Evolutionary conservation across 73 alveolate species (phyloP), one percentile per base, ranked within the genome.

Genomic region (Tetrahymena malaccensis): DNA sequence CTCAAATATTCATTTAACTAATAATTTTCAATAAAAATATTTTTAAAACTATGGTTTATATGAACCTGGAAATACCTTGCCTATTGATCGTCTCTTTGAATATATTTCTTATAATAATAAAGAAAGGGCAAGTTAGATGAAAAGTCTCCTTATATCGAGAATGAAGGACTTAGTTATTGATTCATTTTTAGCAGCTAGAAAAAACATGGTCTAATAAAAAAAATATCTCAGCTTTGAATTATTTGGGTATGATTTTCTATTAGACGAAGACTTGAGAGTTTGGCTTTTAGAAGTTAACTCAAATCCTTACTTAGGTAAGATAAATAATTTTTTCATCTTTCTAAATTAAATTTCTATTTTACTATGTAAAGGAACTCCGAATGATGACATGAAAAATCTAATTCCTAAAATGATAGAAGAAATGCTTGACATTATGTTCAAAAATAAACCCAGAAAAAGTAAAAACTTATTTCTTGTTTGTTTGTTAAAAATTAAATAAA

Each of bases 341-440:
- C n/a, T n/a, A n/a, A 50, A 50, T 50, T 15, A 10, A 50, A 21
- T 50, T 50, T 50, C 31, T 19, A 50, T 50, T 50, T 50, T 50
- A 10, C 0, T 13, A 19, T 50, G 1, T 50, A n/a, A 27, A 70
- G 89, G 89, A 27, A 70, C 89, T 31, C 98, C 98, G 25, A 97
- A 97, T 50, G 97, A 96, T 16, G 97, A 95, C 55, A 97, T 98
- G 34, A 94, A 94, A 37, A 95, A 96, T 43, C 85, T 98, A 89
- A 96, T 98, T 35, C 99, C 99, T 40, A 96, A 98, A 96, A 98
- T 98, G 99, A 96, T 98, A 70, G 98, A 98, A 85, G 99, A 98
- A 93, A 94, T 98, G 57, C 96, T 98, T 84, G 96, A 97, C 17
- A 70, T 70, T 70, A 70, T 70, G 5, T 22, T 70, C 16, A 70